Percentiles rank a stretch among this genome's conserved stretches.
Evolutionary conservation across 352 stramenopile species (phyloP).

Genomic region (Phytopythium vexans): DNA sequence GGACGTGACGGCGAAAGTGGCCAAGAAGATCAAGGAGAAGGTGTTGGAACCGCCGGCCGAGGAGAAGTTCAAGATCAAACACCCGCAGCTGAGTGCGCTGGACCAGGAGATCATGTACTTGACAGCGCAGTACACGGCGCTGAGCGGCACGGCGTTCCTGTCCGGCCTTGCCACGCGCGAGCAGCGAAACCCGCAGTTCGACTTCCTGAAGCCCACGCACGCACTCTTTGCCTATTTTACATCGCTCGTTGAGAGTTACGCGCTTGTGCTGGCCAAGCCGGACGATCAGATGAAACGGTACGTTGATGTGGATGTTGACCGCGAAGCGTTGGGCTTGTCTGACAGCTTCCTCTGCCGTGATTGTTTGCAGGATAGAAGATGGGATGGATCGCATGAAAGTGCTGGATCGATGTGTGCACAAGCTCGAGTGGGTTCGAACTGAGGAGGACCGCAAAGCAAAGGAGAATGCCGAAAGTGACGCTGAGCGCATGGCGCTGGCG

Average conservation of each 20-base stretch:
- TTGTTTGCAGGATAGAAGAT: slow-evolving; percentile 44
- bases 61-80: slow-evolving; percentile 85
- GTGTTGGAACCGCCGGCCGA: slow-evolving; percentile 56
- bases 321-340: neutral
- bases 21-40: slow-evolving; percentile 92
- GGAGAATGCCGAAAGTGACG: slow-evolving; percentile 72
- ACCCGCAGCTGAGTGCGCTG: slow-evolving; percentile 87
- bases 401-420: slow-evolving; percentile 81
- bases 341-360: neutral
- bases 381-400: slow-evolving; percentile 84
- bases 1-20: slow-evolving; percentile 73
- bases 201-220: slow-evolving; percentile 98
- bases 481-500: slow-evolving; percentile 62
- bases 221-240: slow-evolving; percentile 98
- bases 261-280: slow-evolving; percentile 77
- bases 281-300: slow-evolving; percentile 66
- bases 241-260: slow-evolving; percentile 96
- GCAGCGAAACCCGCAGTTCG: slow-evolving; percentile 96
- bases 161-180: slow-evolving; percentile 92
- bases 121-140: slow-evolving; percentile 96
- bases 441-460: slow-evolving; percentile 72
- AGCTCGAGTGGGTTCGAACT: slow-evolving; percentile 74
- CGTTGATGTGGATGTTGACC: slow-evolving; percentile 2
- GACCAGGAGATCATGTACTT: slow-evolving; percentile 98
- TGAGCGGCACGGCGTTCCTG: slow-evolving; percentile 95